Evolutionary conservation across 164 flowering plant genomes (phyloP).

Genomic region (Liquidambar formosana): DNA sequence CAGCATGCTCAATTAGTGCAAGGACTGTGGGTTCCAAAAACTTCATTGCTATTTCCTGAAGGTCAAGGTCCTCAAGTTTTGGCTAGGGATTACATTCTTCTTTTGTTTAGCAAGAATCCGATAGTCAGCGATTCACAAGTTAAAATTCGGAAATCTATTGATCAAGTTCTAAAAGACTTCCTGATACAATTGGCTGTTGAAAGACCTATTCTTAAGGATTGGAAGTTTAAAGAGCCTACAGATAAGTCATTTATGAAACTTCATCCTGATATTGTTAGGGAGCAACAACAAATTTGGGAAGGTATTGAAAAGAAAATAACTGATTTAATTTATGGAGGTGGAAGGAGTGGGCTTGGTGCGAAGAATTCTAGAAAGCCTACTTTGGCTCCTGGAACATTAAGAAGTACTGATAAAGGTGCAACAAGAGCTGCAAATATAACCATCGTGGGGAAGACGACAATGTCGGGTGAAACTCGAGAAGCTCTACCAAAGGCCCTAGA

Average conservation of each 20-base stretch:
- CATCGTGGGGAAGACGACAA: slow-evolving; percentile 19
- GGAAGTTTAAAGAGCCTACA: slow-evolving; percentile 64
- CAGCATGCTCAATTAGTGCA: slow-evolving; percentile 57
- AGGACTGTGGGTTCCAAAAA: slow-evolving; percentile 78
- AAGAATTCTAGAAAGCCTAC: slow-evolving; percentile 24
- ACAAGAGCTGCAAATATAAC: slow-evolving; percentile 23
- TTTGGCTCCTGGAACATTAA: slow-evolving; percentile 13
- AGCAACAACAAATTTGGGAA: slow-evolving; percentile 48
- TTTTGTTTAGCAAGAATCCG: slow-evolving; percentile 47
- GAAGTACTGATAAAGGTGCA: slow-evolving; percentile 27
- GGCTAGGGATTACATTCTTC: slow-evolving; percentile 63
- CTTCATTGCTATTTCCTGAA: slow-evolving; percentile 21
- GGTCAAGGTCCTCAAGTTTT: slow-evolving; percentile 14
- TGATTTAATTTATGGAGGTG: slow-evolving; percentile 8
- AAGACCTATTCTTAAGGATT: slow-evolving; percentile 46
- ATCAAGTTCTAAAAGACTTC: slow-evolving; percentile 15
- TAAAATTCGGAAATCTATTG: slow-evolving; percentile 6
- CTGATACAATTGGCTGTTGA: slow-evolving; percentile 49
- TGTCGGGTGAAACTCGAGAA: slow-evolving; percentile 69
- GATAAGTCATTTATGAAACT: slow-evolving; percentile 56
- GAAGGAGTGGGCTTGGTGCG: slow-evolving; percentile 15
- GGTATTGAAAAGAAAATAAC: slow-evolving; percentile 22
- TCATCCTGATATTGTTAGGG: slow-evolving; percentile 52
- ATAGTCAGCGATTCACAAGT: slow-evolving; percentile 30
- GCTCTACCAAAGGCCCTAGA: slow-evolving; percentile 60